phyloP scores from a whole-genome alignment of 2,329 filamentous ascomycete genomes.

The Cercospora sojina region DNA sequence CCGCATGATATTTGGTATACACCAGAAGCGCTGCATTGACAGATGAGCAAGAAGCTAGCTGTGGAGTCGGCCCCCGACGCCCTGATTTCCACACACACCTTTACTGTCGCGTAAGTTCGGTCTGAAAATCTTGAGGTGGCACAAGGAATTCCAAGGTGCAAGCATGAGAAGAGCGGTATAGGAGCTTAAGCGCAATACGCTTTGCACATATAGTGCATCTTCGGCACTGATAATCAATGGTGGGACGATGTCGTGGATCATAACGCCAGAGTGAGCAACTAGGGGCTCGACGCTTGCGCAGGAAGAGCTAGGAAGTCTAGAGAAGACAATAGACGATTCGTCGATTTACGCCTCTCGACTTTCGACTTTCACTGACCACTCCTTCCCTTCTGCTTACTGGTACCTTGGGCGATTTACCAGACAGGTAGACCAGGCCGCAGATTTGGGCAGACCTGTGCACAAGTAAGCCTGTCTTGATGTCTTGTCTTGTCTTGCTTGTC shows the following conservation, averaged over 20 bases:
- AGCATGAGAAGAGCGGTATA: background rate
- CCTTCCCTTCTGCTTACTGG: background rate
- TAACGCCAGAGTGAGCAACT: background rate
- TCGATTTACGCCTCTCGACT: background rate
- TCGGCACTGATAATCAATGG: background rate
- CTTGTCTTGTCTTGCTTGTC: too few species aligned
- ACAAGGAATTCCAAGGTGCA: background rate
- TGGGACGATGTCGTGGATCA: background rate
- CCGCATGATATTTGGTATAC: too few species aligned
- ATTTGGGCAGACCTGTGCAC: too few species aligned
- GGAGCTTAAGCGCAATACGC: background rate
- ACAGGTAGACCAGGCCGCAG: too few species aligned
- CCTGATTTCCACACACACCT: too few species aligned
- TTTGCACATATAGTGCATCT: background rate
- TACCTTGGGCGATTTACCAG: too few species aligned
- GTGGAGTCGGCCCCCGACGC: too few species aligned
- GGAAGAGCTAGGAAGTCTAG: background rate
- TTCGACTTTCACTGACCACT: too few species aligned
- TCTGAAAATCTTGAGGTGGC: background rate
- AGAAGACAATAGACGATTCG: background rate
- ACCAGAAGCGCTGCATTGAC: too few species aligned
- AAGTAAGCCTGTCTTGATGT: too few species aligned
- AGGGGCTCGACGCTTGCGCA: too few species aligned
- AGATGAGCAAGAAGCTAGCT: too few species aligned
- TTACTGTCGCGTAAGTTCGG: background rate